These are phyloP conservation scores for Dioscorea dumetorum DNA, from an alignment of 106 monocot species.

Conservation along the genomic window DNA sequence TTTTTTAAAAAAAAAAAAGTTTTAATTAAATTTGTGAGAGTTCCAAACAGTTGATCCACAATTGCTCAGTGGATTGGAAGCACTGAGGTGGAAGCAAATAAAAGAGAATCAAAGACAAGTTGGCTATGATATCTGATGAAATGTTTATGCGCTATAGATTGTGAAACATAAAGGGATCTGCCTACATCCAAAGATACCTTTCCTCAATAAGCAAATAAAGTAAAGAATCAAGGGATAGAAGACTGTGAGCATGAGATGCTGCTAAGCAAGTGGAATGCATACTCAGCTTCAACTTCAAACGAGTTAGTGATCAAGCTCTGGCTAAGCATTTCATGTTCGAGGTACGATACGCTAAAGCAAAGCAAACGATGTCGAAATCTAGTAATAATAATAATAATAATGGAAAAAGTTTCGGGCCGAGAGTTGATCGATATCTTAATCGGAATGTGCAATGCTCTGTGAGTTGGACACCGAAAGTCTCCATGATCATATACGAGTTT, in stretches of 20 bases:
- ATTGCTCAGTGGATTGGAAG: background rate
- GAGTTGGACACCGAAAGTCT: background rate
- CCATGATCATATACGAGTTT: background rate
- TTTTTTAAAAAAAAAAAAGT: too few species aligned
- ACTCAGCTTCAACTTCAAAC: conserved; percentile 3
- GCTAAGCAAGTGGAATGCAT: conserved; percentile 3
- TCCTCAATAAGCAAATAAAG: background rate
- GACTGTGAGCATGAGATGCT: conserved; percentile 1
- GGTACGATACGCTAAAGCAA: too few species aligned
- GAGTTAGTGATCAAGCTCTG: background rate
- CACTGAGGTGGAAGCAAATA: background rate
- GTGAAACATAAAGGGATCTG: background rate
- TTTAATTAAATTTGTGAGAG: too few species aligned
- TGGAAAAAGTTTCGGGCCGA: background rate
- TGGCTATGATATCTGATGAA: background rate
- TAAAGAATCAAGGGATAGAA: background rate
- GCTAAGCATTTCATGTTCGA: background rate
- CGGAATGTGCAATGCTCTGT: background rate
- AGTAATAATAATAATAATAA: background rate
- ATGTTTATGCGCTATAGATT: background rate
- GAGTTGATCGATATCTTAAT: background rate
- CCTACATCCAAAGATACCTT: background rate
- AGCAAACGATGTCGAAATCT: too few species aligned
- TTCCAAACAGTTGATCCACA: background rate
- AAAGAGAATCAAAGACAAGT: background rate